Evolutionary conservation across 371 early-diverging fungal genomes (phyloP).

Genomic region (Apophysomyces sp.): DNA sequence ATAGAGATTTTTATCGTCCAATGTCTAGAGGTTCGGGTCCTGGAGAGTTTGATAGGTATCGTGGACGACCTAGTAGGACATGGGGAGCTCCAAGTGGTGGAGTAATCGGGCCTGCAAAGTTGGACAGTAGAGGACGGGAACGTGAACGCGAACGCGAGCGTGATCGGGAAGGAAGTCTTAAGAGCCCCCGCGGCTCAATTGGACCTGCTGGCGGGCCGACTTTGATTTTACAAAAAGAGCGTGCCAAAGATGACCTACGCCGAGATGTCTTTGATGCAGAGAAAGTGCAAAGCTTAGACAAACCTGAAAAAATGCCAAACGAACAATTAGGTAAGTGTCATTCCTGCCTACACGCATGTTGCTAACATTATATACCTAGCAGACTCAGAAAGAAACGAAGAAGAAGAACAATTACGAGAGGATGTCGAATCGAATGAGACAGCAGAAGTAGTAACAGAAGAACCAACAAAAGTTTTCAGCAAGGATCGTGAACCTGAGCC

Average conservation of each 20-base stretch:
- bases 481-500: too few relatives aligned
- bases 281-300: not conserved
- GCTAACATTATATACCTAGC: not conserved
- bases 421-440: too few relatives aligned
- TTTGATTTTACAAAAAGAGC: not conserved
- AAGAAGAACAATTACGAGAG: not conserved
- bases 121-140: slow-evolving; percentile 13
- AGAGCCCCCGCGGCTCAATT: slow-evolving; percentile 19
- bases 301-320: not conserved
- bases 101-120: slow-evolving; percentile 7
- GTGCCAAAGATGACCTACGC: not conserved
- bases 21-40: slow-evolving; percentile 5
- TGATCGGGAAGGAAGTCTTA: slow-evolving; percentile 27
- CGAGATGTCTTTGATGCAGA: not conserved
- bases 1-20: slow-evolving; percentile 39
- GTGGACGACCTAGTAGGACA: slow-evolving; percentile 16
- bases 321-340: not conserved
- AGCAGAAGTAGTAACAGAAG: too few relatives aligned
- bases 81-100: slow-evolving; percentile 13
- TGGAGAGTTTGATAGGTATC: slow-evolving; percentile 38
- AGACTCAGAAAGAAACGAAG: not conserved
- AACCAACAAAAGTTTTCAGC: too few relatives aligned
- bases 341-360: not conserved
- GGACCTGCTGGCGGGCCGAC: slow-evolving; percentile 2
- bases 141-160: slow-evolving; percentile 24